Evolutionary conservation across 2,329 filamentous ascomycete species (phyloP).

Genomic region (Hypoxylon sp.): DNA sequence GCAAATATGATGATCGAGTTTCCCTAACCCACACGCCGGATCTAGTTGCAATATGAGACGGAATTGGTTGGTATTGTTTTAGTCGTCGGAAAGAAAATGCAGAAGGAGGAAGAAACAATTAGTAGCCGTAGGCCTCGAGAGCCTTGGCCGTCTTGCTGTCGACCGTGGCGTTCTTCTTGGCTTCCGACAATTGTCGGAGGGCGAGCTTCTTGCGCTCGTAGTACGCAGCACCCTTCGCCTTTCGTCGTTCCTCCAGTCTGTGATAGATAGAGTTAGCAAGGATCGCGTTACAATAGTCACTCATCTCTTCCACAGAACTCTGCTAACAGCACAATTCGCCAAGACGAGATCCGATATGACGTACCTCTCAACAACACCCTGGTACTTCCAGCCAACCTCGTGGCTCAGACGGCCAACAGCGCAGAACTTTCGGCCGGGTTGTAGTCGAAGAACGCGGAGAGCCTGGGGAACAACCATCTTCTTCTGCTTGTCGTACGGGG

Average conservation of each 20-base stretch:
- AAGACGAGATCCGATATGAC: slow-evolving; percentile 59
- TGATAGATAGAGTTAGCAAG: slow-evolving; percentile 46
- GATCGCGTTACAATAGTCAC: not conserved
- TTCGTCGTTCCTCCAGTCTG: slow-evolving; percentile 99
- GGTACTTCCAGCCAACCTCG: slow-evolving; percentile 99
- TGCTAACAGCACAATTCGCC: not conserved
- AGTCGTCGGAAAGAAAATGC: slow-evolving; percentile 52
- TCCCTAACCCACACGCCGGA: slow-evolving; percentile 56
- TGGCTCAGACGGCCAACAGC: slow-evolving; percentile 97
- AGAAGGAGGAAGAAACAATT: slow-evolving; percentile 60
- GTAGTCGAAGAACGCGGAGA: slow-evolving; percentile 93
- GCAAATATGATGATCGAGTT: slow-evolving; percentile 55
- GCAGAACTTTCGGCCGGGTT: slow-evolving; percentile 99
- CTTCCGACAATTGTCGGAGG: slow-evolving; percentile 89
- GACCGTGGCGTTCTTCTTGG: slow-evolving; percentile 91
- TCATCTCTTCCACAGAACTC: not conserved
- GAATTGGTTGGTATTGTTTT: slow-evolving; percentile 52
- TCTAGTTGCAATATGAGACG: slow-evolving; percentile 56
- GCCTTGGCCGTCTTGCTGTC: slow-evolving; percentile 89
- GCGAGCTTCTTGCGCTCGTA: slow-evolving; percentile 99
- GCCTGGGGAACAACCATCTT: slow-evolving; percentile 99
- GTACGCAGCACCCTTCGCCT: slow-evolving; percentile 99
- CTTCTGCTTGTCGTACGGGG: slow-evolving; percentile 99
- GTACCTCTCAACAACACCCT: slow-evolving; percentile 97
- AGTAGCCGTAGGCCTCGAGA: slow-evolving; percentile 93